phyloP scores from a whole-genome alignment of 2,329 filamentous ascomycete species.

The Colletotrichum sp. region DNA sequence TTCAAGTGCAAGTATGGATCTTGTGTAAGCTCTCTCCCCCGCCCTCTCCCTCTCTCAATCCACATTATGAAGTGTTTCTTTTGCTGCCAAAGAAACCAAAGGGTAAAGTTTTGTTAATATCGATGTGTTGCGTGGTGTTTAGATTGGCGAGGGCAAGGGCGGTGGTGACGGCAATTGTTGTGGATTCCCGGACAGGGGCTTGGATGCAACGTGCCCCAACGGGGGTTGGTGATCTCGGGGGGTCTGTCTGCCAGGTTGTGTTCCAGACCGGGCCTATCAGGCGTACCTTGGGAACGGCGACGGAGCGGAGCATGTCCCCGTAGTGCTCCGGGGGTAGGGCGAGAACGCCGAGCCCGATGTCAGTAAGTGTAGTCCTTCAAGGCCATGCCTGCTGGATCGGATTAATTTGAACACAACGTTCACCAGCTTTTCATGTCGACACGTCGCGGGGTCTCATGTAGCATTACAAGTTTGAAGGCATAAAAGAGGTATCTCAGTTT shows the following conservation, averaged over 20 bases:
- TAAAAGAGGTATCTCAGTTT: conserved; percentile 21
- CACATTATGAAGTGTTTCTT: background rate
- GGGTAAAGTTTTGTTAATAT: background rate
- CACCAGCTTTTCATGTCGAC: background rate
- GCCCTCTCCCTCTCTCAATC: background rate
- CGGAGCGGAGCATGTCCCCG: background rate
- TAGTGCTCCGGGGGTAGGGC: background rate
- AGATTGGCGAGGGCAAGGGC: background rate
- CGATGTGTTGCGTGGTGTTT: background rate
- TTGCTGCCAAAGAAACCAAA: background rate
- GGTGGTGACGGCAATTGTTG: background rate
- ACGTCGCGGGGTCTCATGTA: background rate
- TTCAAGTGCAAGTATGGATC: background rate
- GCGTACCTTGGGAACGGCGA: background rate
- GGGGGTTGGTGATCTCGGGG: background rate
- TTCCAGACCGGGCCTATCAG: background rate
- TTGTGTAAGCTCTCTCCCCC: background rate
- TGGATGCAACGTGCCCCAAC: background rate
- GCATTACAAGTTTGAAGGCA: background rate
- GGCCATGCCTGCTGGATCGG: no score
- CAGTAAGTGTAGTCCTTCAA: background rate
- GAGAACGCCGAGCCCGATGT: background rate
- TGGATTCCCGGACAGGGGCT: background rate
- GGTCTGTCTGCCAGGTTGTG: background rate
- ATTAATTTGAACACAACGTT: no score